Conservation (phyloP, 345 rosid species). For the Rubroshorea leprosula region DNA sequence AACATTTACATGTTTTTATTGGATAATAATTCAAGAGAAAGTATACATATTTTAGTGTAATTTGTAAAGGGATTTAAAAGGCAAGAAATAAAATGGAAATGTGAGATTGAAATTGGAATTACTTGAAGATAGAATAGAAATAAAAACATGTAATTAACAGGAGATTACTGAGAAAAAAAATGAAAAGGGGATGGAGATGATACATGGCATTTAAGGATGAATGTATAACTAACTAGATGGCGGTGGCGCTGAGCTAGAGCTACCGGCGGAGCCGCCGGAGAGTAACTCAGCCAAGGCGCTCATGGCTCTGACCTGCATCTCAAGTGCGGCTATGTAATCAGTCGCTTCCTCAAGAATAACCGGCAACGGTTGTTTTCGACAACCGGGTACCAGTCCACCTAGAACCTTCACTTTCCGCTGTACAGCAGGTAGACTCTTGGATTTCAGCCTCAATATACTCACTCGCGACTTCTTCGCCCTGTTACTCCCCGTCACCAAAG, state of each 20-base stretch:
- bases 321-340: constrained; percentile 91
- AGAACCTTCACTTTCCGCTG: constrained; percentile 76
- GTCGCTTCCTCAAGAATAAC: constrained; percentile 89
- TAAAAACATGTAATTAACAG: constrained; percentile 25
- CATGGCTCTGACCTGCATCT: constrained; percentile 98
- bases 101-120: constrained; percentile 5
- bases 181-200: constrained; percentile 1
- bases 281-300: constrained; percentile 57
- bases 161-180: neutral
- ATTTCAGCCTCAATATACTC: constrained; percentile 54
- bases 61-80: neutral
- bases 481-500: constrained; percentile 22
- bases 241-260: constrained; percentile 28
- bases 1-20: neutral
- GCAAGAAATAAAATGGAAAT: neutral
- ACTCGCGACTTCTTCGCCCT: constrained; percentile 62
- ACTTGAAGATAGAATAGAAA: neutral
- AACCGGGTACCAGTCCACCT: constrained; percentile 96
- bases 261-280: constrained; percentile 33
- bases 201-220: constrained; percentile 14
- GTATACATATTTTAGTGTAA: neutral
- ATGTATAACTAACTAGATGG: constrained; percentile 21
- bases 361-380: constrained; percentile 84
- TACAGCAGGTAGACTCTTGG: constrained; percentile 60
- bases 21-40: neutral